Percentiles rank a stretch among this genome's conserved stretches.
These are phyloP conservation scores for Cercospora sp. DNA, from an alignment of 2,329 filamentous ascomycete genomes.

Conservation along the genomic window DNA sequence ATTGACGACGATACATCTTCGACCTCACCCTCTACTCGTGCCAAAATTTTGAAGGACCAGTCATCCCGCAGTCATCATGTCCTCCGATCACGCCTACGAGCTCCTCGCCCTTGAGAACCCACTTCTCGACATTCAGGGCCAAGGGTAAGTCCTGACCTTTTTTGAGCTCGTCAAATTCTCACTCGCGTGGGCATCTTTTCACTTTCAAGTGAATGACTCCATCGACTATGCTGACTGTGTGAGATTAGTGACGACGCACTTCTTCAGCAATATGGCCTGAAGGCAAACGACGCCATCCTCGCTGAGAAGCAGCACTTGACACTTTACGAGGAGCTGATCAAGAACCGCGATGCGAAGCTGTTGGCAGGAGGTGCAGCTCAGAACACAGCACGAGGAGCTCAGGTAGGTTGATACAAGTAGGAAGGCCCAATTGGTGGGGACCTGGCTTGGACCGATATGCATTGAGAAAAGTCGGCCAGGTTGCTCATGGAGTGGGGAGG, in stretches of 20 bases:
- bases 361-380: slow-evolving; percentile 96
- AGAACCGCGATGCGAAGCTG: slow-evolving; percentile 88
- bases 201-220: neutral
- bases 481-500: neutral
- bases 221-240: neutral
- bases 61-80: slow-evolving; percentile 1
- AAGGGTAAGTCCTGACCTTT: slow-evolving; percentile 53
- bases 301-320: slow-evolving; percentile 86
- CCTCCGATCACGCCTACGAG: slow-evolving; percentile 64
- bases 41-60: neutral
- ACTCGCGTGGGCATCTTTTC: neutral
- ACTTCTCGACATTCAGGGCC: slow-evolving; percentile 92
- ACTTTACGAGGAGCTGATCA: slow-evolving; percentile 90
- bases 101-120: slow-evolving; percentile 97
- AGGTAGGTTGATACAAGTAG: slow-evolving; percentile 48
- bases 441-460: neutral
- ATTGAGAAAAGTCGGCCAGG: neutral
- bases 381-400: slow-evolving; percentile 93
- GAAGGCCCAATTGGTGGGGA: neutral
- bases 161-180: neutral
- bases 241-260: slow-evolving; percentile 70
- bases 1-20: neutral
- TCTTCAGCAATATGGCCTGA: slow-evolving; percentile 88
- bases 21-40: neutral
- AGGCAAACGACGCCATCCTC: slow-evolving; percentile 96